These are phyloP conservation scores for Cordyceps tenuipes DNA, from an alignment of 2,329 filamentous ascomycete genomes.

Conservation along the genomic window DNA sequence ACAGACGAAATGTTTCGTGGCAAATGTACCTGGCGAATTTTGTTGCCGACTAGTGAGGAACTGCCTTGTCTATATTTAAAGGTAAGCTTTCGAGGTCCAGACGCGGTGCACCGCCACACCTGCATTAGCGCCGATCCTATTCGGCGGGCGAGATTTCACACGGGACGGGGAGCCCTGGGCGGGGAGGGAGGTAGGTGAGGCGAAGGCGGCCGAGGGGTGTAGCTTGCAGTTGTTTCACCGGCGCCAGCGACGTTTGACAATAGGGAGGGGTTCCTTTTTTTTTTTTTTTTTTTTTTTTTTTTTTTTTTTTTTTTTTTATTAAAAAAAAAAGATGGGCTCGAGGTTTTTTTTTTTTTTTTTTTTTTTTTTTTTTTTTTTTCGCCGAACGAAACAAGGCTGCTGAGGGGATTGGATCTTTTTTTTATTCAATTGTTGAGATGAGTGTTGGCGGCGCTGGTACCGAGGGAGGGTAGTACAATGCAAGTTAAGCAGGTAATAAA, in stretches of 20 bases:
- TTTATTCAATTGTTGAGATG: background rate
- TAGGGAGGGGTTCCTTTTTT: too few relatives aligned
- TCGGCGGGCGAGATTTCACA: constrained; percentile 17
- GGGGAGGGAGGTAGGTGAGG: background rate
- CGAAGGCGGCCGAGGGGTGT: background rate
- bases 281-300: too few relatives aligned
- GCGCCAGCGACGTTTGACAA: background rate
- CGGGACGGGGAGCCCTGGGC: constrained; percentile 2
- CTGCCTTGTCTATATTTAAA: background rate
- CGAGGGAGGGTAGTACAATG: too few relatives aligned
- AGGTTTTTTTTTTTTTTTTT: background rate
- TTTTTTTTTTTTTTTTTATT: background rate
- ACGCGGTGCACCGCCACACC: constrained; percentile 28
- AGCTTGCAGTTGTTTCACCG: background rate
- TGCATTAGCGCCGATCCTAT: constrained; percentile 29
- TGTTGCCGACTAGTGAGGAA: too few relatives aligned
- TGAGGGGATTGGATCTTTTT: background rate
- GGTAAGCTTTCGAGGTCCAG: constrained; percentile 1
- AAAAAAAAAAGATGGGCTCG: too few relatives aligned
- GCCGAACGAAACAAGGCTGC: background rate
- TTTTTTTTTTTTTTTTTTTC: background rate
- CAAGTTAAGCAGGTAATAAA: too few relatives aligned
- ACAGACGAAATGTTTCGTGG: background rate
- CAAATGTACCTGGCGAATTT: background rate
- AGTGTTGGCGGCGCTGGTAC: too few relatives aligned